These are phyloP conservation scores for Kluyveromyces sp. DNA, from an alignment of 1,139 yeast species.

Conservation along the genomic window DNA sequence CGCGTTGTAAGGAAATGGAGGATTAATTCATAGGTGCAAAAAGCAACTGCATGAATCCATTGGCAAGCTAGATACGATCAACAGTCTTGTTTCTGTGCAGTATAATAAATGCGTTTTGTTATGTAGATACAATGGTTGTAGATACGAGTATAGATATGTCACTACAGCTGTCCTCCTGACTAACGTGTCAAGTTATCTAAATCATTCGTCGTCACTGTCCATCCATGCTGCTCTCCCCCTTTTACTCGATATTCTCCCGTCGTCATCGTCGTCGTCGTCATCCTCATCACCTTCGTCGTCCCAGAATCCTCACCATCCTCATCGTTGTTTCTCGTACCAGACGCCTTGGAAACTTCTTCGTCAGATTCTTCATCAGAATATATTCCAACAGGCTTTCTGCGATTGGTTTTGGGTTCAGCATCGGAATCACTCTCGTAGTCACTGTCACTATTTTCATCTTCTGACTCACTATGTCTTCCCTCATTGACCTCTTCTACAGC, in stretches of 20 bases:
- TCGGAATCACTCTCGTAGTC: slow-evolving; percentile 28
- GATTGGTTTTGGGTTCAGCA: slow-evolving; percentile 12
- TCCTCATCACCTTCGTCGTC: too few species aligned
- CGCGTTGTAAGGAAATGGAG: too few species aligned
- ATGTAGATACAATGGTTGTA: neutral
- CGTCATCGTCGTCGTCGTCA: slow-evolving; percentile 11
- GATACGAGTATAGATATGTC: neutral
- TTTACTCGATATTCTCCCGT: slow-evolving; percentile 25
- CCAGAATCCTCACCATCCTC: too few species aligned
- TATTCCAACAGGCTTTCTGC: slow-evolving; percentile 22
- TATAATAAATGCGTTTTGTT: too few species aligned
- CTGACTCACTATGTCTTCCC: slow-evolving; percentile 39
- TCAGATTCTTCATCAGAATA: slow-evolving; percentile 33
- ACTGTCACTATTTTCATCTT: slow-evolving; percentile 26
- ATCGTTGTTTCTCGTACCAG: too few species aligned
- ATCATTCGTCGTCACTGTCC: slow-evolving; percentile 28
- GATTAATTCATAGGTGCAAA: too few species aligned
- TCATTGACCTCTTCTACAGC: slow-evolving; percentile 95
- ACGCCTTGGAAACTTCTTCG: slow-evolving; percentile 14
- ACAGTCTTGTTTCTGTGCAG: too few species aligned
- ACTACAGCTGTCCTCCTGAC: neutral
- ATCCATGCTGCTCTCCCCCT: slow-evolving; percentile 23
- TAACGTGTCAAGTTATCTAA: neutral
- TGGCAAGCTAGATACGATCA: too few species aligned
- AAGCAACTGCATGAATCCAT: too few species aligned